Evolutionary conservation across 192 early-diverging fungal species (phyloP), one percentile per base, ranked within the genome.

Genomic region (Haplosporangium gracile): DNA sequence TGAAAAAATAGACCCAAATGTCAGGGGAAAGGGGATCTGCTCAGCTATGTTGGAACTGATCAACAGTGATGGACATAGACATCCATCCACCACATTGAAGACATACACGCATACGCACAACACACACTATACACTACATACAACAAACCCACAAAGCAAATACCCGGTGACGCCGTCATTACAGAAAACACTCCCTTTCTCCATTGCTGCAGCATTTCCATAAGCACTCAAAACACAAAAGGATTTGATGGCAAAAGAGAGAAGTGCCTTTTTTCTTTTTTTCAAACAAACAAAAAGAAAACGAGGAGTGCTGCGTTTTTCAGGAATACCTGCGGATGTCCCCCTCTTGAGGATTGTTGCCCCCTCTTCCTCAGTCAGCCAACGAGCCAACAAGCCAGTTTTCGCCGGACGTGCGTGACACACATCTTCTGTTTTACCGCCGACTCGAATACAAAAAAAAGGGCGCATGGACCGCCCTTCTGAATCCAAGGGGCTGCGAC

Each of bases 391-490:
- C 26, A 29, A 65, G 26, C 60, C 60, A 65, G 29, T 32, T 6
- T 18, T 65, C 60, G 60, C 60, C 60, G 4, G 60, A 65, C 60
- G 29, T 26, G 60, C 60, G 60, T 65, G 60, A 65, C 60, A 65
- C 26, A 26, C 13, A 65, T 29, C 53, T 10, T 63, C 26, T 2
- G n/a, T 4, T 65, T 32, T 65, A 65, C 60, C 8, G 32, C 60
- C n/a, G 13, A 10, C 29, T 65, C 60, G 10, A 39, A 75, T n/a
- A 75, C n/a, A 15, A 34, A 63, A n/a, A 65, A 36, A 65, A 36
- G 5, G 75, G 36, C 69, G 77, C 77, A 70, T 71, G 70, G 77
- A 60, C 77, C 77, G 36, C 77, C 47, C 45, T 45, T 47, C 38
- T 71, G 38, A 53, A 60, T 79, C 70, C 78, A 55, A 65, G 63